Conservation (phyloP, 2,329 filamentous ascomycete genomes). For the Lasiodiplodia sp. region DNA sequence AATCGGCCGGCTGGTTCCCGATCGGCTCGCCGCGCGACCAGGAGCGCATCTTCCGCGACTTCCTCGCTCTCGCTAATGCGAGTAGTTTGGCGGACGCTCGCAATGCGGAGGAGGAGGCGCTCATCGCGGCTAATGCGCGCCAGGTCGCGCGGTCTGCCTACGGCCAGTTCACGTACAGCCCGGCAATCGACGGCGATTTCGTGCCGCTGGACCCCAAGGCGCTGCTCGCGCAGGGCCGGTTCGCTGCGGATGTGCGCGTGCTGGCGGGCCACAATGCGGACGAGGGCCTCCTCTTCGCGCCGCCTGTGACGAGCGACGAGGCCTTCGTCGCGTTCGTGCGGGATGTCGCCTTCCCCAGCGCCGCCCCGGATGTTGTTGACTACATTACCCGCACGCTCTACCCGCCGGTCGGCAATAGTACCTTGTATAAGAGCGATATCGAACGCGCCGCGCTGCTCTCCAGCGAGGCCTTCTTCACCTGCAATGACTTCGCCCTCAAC, state of each 20-base stretch:
- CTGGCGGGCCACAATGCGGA: conserved; percentile 53
- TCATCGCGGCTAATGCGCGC: neutral
- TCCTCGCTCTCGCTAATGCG: neutral
- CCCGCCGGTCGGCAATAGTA: conserved; percentile 53
- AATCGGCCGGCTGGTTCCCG: conserved; percentile 51
- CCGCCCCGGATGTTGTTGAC: conserved; percentile 43
- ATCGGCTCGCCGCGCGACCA: neutral
- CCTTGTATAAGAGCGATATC: conserved; percentile 54
- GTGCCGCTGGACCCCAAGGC: neutral
- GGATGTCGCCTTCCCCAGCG: conserved; percentile 40
- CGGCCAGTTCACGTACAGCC: neutral
- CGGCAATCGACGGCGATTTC: conserved; percentile 3
- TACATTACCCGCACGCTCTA: conserved; percentile 57
- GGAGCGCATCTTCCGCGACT: neutral
- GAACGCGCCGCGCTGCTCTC: conserved; percentile 52
- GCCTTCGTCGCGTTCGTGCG: conserved; percentile 40
- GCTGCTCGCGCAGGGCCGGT: conserved; percentile 30
- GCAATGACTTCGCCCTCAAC: conserved; percentile 60
- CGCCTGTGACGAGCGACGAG: conserved; percentile 8
- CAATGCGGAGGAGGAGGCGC: neutral
- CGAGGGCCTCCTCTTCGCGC: conserved; percentile 51
- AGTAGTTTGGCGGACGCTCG: neutral
- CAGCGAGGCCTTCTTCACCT: conserved; percentile 56
- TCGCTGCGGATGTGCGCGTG: conserved; percentile 33
- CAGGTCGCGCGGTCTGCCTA: neutral